Conservation (phyloP, 2,329 filamentous ascomycete species). For the Sclerotiophoma versabilis region DNA sequence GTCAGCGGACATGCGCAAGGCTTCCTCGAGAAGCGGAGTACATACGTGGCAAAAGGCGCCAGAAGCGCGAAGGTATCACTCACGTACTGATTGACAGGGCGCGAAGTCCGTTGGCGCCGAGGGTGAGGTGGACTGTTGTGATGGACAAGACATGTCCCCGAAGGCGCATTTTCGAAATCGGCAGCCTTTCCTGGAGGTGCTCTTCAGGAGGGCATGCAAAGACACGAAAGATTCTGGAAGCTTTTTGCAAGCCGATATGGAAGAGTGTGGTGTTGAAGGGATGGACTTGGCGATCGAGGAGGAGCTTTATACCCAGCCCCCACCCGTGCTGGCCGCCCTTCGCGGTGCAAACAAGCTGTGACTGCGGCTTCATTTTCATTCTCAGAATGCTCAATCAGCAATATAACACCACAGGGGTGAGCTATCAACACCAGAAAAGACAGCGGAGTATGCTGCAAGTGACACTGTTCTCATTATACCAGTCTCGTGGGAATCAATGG, state of each 20-base stretch:
- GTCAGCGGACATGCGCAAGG: background rate
- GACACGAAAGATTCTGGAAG: background rate
- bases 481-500: background rate
- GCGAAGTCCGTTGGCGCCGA: background rate
- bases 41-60: background rate
- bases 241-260: background rate
- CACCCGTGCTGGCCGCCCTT: slow-evolving; percentile 2
- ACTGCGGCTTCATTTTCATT: slow-evolving; percentile 12
- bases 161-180: background rate
- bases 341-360: background rate
- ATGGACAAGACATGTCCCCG: background rate
- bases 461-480: background rate
- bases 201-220: background rate
- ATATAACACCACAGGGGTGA: slow-evolving; percentile 5
- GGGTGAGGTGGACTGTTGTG: background rate
- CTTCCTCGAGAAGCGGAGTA: background rate
- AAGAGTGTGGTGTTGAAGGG: slow-evolving; percentile 11
- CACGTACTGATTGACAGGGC: too few species aligned
- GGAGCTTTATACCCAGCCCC: slow-evolving; percentile 6
- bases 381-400: background rate
- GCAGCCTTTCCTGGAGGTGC: background rate
- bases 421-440: slow-evolving; percentile 13
- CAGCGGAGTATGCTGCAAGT: slow-evolving; percentile 8
- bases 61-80: too few species aligned
- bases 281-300: slow-evolving; percentile 8